A percentile compares a stretch with the other conserved stretches of the same genome.
These are phyloP conservation scores for Ophiostoma pallidulum DNA, from an alignment of 2,329 filamentous ascomycete genomes.

Conservation along the genomic window DNA sequence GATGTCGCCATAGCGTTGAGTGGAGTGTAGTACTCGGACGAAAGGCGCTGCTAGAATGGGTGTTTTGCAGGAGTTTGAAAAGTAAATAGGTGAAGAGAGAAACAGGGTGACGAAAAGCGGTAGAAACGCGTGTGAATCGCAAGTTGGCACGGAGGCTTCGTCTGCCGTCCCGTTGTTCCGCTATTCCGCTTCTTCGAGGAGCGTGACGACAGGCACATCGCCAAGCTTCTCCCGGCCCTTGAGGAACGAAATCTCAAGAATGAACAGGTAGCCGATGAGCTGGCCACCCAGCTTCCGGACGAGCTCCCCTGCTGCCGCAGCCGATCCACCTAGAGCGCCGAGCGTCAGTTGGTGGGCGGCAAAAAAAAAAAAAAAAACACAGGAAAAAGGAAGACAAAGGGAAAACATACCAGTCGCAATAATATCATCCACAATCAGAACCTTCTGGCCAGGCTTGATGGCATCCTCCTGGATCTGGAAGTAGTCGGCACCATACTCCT, in stretches of 20 bases:
- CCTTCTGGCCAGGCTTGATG: conserved; percentile 77
- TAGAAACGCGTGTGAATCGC: too few relatives aligned
- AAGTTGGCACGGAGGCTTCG: too few relatives aligned
- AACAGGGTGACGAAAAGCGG: background rate
- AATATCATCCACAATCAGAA: conserved; percentile 92
- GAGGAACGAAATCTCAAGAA: conserved; percentile 89
- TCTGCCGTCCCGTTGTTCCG: too few relatives aligned
- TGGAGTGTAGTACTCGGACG: background rate
- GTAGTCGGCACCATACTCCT: conserved; percentile 91
- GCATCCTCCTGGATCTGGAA: conserved; percentile 93
- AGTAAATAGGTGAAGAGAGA: background rate
- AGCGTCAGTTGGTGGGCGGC: conserved; percentile 3
- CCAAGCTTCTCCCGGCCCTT: conserved; percentile 85
- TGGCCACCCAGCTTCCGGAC: conserved; percentile 77
- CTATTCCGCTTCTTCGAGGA: conserved; percentile 47
- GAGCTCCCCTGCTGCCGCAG: conserved; percentile 75
- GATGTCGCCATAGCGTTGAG: background rate
- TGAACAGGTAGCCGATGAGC: conserved; percentile 86
- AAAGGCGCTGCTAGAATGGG: background rate
- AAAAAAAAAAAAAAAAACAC: conserved; percentile 1
- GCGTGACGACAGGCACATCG: conserved; percentile 66
- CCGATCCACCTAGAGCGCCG: conserved; percentile 64
- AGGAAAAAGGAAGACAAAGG: background rate
- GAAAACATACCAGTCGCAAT: conserved; percentile 79
- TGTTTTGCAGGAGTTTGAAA: background rate